Base-by-base conservation (phyloP, 2,329 filamentous ascomycete genomes). In the Colletotrichum sp. region DNA sequence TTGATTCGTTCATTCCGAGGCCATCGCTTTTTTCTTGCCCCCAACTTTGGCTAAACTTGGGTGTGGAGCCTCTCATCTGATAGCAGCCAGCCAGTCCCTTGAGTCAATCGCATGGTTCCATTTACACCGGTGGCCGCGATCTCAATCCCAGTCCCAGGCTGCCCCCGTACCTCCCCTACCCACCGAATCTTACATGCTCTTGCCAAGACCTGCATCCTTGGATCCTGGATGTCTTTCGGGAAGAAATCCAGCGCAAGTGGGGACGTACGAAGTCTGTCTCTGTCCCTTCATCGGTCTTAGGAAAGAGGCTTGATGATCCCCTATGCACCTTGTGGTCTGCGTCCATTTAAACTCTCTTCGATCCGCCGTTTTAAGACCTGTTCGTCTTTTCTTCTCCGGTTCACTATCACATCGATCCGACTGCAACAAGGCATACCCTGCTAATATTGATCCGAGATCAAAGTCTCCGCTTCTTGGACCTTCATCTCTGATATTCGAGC, bases 231-330 rank as follows among this genome's bases (percentile, higher is more conserved):
- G 70, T 48, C 26, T 68, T 58, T 68, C 70, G 73, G 70, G 70
- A 73, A 73, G 57, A 57, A 75, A 64, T 73, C 73, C 36, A 73
- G 63, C 73, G 32, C 73, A 75, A 5, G 57, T 30, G 32, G 30
- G 68, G 71, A 61, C 18, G 18, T 52, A 60, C 38, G 43, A n/a
- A 55, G 68, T 15, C 13, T n/a, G 16, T 30, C 7, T 30, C 32
- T 32, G 63, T 58, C 32, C 55, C 24, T 55, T 43, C 36, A 16
- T 34, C n/a, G 38, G 38, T n/a, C 0, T 48, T 48, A 32, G 57
- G 55, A 36, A 26, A 36, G n/a, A 21, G 18, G 36, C 7, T 16
- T 34, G 69, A 60, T 60, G 61, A 60, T 57, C 57, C n/a, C 26
- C n/a, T 58, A 8, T 16, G 15, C 21, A 72, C 72, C 69, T 48